Conservation (phyloP, 2,329 filamentous ascomycete genomes). For the Penicillium sp. region DNA sequence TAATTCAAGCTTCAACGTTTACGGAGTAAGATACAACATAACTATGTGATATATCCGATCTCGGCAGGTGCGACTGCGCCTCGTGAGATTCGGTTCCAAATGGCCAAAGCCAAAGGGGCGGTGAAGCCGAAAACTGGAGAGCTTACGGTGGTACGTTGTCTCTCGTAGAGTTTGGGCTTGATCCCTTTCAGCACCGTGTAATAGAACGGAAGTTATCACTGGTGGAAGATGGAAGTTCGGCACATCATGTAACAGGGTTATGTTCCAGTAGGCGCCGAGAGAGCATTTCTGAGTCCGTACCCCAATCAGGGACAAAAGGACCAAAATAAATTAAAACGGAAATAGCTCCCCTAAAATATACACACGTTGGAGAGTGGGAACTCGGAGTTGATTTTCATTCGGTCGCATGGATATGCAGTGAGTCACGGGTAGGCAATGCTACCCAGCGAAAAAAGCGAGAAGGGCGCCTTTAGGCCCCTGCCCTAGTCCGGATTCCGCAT, state of each 20-base stretch:
- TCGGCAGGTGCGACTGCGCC: slow-evolving; percentile 9
- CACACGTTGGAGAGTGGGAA: slow-evolving; percentile 2
- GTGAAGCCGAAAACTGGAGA: slow-evolving; percentile 9
- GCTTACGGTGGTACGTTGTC: slow-evolving; percentile 3
- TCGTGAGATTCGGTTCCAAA: background rate
- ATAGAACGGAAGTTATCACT: slow-evolving; percentile 1
- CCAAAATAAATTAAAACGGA: background rate
- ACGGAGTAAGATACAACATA: background rate
- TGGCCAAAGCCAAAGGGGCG: slow-evolving; percentile 10
- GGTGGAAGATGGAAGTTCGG: slow-evolving; percentile 1
- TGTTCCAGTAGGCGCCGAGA: slow-evolving; percentile 10
- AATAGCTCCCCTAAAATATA: slow-evolving; percentile 5
- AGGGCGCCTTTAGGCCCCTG: background rate
- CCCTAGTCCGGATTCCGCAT: slow-evolving; percentile 12
- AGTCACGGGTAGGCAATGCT: slow-evolving; percentile 13
- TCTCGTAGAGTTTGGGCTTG: slow-evolving; percentile 1
- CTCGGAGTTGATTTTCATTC: background rate
- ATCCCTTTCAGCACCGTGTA: background rate
- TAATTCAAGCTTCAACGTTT: slow-evolving; percentile 13
- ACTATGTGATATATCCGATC: slow-evolving; percentile 7
- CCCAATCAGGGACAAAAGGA: background rate
- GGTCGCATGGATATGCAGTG: background rate
- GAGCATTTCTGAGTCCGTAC: background rate
- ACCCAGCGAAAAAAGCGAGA: slow-evolving; percentile 1
- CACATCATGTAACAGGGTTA: slow-evolving; percentile 2